Base-by-base conservation (phyloP, 2,329 filamentous ascomycete genomes). In the Neonectria ditissima region DNA sequence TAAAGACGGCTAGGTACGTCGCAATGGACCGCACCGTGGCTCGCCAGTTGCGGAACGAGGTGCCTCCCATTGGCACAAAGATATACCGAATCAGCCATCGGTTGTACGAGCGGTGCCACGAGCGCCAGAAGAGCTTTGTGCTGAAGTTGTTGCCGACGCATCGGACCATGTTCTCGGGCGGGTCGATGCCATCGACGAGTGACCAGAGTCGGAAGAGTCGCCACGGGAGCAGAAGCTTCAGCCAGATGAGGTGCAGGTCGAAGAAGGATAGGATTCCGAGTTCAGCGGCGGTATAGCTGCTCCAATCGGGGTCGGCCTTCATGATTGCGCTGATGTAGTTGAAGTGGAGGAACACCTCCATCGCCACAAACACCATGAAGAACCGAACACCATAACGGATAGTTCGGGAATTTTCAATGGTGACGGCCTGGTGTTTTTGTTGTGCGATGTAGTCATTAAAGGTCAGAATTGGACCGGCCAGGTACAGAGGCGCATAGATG, bases 401-500 rank as follows among this genome's bases (percentile, higher is more conserved):
- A 1, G 91, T 97, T 57, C 94, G 92, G 3, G 81, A 79, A 4
- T 78, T 79, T 69, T 90, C 92, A 72, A 96, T 90, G 61, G 88
- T 94, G 11, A 90, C 86, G 1, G 92, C 80, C 13, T 85, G 86
- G 79, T 95, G 91, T 69, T 92, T 91, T 65, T 86, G 84, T 77
- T 99, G 96, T 0, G 92, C 92, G 66, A 98, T 90, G 82, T 96
- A 99, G 82, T 99, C 97, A 80, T 99, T 99, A 83, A 98, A 99
- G 13, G 94, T 98, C 65, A 99, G 78, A 73, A 99, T 97, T 1
- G 96, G 96, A 0, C 96, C 96, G 0, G 94, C 88, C 32, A 99
- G 86, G 78, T 98, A 99, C 1, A 99, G 86, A 0, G 96, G 96
- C 2, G 94, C 93, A 76, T 99, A 99, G 62, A 98, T 87, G 41